Evolutionary conservation across 1,284 basidiomycete genomes (phyloP), one percentile per base, ranked within the genome.

Genomic region (Moniliella sp.): DNA sequence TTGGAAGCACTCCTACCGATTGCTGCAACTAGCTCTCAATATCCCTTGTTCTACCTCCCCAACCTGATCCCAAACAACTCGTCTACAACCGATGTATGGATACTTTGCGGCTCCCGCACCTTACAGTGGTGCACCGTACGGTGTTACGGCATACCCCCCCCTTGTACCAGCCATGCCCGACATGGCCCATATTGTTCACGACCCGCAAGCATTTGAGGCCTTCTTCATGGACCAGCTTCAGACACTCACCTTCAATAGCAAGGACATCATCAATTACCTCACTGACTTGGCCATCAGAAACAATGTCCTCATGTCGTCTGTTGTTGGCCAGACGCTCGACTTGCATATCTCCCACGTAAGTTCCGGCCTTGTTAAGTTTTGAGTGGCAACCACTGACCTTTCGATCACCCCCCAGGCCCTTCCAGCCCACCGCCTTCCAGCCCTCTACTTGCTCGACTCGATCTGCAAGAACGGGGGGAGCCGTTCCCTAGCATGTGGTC

Each of bases 391-490:
- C 30, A n/a, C n/a, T n/a, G n/a, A n/a, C n/a, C n/a, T n/a, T n/a
- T n/a, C n/a, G n/a, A n/a, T n/a, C n/a, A n/a, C n/a, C n/a, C n/a
- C n/a, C n/a, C n/a, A n/a, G n/a, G n/a, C n/a, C n/a, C n/a, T n/a
- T n/a, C n/a, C 35, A 41, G 39, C 3, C 45, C 40, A n/a, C 74
- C 78, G 9, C 75, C 68, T 99, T 3, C 88, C 91, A 0, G 70
- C 79, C 0, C 81, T 94, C 48, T 99, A 97, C 61, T 70, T 94
- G 9, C 69, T 97, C 53, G 91, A 97, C 57, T 86, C 86, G 11
- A 84, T 99, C 36, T 51, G 39, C 37, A 59, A 59, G 37, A 59
- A 59, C 39, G 43, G 57, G 54, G 56, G 9, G 37, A 39, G 15
- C 56, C 56, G 2, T 59, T 57, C 35, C 50, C 48, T 1, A 36